Percentiles rank a stretch among this genome's conserved stretches.
Evolutionary conservation across 129 eudicot genomes (phyloP).

Genomic region (carrot (Daucus carota)): DNA sequence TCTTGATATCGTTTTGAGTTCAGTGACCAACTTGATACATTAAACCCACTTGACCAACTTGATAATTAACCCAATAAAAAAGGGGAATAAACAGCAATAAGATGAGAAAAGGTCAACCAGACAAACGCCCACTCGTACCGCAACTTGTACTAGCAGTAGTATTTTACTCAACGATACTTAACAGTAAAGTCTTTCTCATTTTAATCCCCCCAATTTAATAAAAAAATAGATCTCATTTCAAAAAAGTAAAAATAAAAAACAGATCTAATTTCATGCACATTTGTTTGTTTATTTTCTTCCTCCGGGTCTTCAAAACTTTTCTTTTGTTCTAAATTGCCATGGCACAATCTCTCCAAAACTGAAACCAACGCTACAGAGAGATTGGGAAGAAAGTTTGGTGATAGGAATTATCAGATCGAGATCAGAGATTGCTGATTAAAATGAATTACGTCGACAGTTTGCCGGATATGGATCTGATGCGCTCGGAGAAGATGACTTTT

Average conservation of each 20-base stretch:
- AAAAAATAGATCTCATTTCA: no score
- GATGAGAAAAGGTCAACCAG: not conserved
- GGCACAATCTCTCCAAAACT: not conserved
- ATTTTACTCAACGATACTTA: not conserved
- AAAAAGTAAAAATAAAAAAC: no score
- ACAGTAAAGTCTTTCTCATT: not conserved
- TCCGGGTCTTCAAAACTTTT: no score
- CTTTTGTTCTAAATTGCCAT: no score
- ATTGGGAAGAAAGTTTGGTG: not conserved
- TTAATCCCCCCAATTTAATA: not conserved
- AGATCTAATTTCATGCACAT: not conserved
- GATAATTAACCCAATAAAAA: no score
- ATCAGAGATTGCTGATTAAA: slow-evolving; percentile 5
- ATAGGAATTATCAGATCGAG: slow-evolving; percentile 29
- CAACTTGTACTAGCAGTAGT: no score
- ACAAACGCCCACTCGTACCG: not conserved
- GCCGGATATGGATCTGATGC: slow-evolving; percentile 97
- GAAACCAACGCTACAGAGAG: slow-evolving; percentile 11
- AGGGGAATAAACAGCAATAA: not conserved
- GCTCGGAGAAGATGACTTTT: slow-evolving; percentile 90
- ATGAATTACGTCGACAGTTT: slow-evolving; percentile 70
- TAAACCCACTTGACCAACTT: no score
- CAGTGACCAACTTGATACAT: no score
- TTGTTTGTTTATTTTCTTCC: not conserved
- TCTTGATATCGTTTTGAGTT: no score